Evolutionary conservation across 1,139 yeast genomes (phyloP).

Genomic region (Pichiaceae sp.): DNA sequence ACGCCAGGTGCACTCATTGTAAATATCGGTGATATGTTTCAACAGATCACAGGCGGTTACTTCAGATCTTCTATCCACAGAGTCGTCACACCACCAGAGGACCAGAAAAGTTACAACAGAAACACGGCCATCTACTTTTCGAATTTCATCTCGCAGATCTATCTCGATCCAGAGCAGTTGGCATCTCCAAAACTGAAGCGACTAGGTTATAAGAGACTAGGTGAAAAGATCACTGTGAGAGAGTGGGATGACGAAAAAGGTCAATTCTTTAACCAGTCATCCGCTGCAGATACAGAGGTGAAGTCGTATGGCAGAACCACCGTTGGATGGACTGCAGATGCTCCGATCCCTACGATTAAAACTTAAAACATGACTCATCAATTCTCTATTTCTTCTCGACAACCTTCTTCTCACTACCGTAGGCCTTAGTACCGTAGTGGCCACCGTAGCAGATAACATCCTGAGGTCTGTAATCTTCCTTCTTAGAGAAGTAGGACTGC

Average conservation of each 20-base stretch:
- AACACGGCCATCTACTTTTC: slow-evolving; percentile 36
- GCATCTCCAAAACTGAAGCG: slow-evolving; percentile 29
- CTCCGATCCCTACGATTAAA: neutral
- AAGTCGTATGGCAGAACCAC: neutral
- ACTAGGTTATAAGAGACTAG: slow-evolving; percentile 1
- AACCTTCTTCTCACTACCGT: slow-evolving; percentile 30
- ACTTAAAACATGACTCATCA: neutral
- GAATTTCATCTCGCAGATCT: neutral
- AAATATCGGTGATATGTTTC: slow-evolving; percentile 41
- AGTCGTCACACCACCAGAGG: slow-evolving; percentile 38
- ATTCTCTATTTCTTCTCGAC: neutral
- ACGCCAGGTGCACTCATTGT: slow-evolving; percentile 38
- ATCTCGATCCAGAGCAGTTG: slow-evolving; percentile 23
- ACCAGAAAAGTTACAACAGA: slow-evolving; percentile 31
- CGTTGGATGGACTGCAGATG: neutral
- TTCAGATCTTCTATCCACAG: slow-evolving; percentile 41
- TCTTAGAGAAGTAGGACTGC: slow-evolving; percentile 52
- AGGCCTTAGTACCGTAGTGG: slow-evolving; percentile 65
- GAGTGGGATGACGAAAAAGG: slow-evolving; percentile 17
- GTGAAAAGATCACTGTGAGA: slow-evolving; percentile 18
- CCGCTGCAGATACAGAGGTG: neutral
- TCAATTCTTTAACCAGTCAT: slow-evolving; percentile 14
- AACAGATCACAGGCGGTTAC: slow-evolving; percentile 40
- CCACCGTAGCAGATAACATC: slow-evolving; percentile 70
- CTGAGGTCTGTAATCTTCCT: slow-evolving; percentile 60